Base-by-base conservation (phyloP, 768 basidiomycete genomes). In the Kwoniella sp. region DNA sequence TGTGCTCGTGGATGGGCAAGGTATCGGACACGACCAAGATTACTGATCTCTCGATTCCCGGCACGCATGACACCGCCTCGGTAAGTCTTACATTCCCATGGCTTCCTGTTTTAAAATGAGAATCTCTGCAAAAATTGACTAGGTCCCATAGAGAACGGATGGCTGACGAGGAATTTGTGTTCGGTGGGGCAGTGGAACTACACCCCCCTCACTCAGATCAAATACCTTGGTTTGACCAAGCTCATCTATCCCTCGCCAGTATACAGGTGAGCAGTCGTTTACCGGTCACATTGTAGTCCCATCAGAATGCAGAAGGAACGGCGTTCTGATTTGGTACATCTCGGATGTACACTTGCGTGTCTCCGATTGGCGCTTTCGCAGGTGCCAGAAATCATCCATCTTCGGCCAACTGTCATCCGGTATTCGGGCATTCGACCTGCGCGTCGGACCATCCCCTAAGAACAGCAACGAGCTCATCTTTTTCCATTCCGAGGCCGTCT, bases 41-140 rank as follows among this genome's bases (percentile, higher is more conserved):
- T 5, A 65, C 50, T 17, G 63, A 59, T 41, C 48, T 65, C 22
- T 57, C 54, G 20, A 59, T 65, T 15, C 63, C 63, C 22, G 63
- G 63, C 22, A 65, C 63, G 7, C 63, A 65, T 17, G 63, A 65
- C 37, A 53, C 63, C 22, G 63, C 63, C 15, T 58, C 63, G 11
- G 63, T 65, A 26, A 58, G 63, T 41, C 11, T 20, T 53, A n/a
- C 48, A 29, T 25, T 2, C 31, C 15, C 30, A 12, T 25, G 22
- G 2, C 31, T 25, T 25, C 22, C 28, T 30, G 17, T 3, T 23
- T 20, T 57, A 1, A 37, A 41, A 9, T 55, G 54, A 55, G n/a
- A n/a, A n/a, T n/a, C n/a, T n/a, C n/a, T n/a, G n/a, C n/a, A n/a
- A n/a, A n/a, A n/a, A n/a, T n/a, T n/a, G n/a, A n/a, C n/a, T n/a